These are phyloP conservation scores for Leccinum insolens DNA, from an alignment of 1,284 basidiomycete genomes.

Conservation along the genomic window DNA sequence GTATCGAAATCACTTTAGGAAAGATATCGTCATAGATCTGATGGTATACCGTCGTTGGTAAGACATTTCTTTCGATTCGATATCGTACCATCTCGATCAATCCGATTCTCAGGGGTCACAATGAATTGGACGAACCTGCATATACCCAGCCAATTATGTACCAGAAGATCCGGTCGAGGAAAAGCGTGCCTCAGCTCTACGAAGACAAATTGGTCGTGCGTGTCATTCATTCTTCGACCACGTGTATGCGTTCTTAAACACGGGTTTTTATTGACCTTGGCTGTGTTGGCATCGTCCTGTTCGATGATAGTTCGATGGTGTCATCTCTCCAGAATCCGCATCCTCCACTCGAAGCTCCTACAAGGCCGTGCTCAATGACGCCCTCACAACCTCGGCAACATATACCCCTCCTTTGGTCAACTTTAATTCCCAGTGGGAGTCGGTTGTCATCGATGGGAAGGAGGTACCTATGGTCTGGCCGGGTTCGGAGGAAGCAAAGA, in stretches of 20 bases:
- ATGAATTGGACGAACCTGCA: slow-evolving; percentile 88
- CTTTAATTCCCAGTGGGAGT: slow-evolving; percentile 66
- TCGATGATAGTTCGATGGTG: slow-evolving; percentile 50
- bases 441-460: slow-evolving; percentile 15
- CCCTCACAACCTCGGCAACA: slow-evolving; percentile 53
- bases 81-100: not conserved
- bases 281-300: not conserved
- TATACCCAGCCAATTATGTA: slow-evolving; percentile 93
- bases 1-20: slow-evolving; percentile 83
- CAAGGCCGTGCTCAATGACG: slow-evolving; percentile 61
- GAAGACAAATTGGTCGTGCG: slow-evolving; percentile 77
- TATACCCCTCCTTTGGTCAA: slow-evolving; percentile 56
- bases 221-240: slow-evolving; percentile 12
- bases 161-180: slow-evolving; percentile 75
- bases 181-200: slow-evolving; percentile 80
- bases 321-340: slow-evolving; percentile 55
- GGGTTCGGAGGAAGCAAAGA: slow-evolving; percentile 49
- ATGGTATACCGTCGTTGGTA: slow-evolving; percentile 86
- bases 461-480: slow-evolving; percentile 70
- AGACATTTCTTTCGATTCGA: slow-evolving; percentile 18
- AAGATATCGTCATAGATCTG: slow-evolving; percentile 87
- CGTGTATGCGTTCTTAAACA: not conserved
- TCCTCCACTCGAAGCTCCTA: slow-evolving; percentile 55
- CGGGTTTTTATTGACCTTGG: not conserved
- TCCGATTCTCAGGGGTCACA: slow-evolving; percentile 64